Evolutionary conservation across 768 basidiomycete genomes (phyloP).

Genomic region (Kwoniella heveanensis): DNA sequence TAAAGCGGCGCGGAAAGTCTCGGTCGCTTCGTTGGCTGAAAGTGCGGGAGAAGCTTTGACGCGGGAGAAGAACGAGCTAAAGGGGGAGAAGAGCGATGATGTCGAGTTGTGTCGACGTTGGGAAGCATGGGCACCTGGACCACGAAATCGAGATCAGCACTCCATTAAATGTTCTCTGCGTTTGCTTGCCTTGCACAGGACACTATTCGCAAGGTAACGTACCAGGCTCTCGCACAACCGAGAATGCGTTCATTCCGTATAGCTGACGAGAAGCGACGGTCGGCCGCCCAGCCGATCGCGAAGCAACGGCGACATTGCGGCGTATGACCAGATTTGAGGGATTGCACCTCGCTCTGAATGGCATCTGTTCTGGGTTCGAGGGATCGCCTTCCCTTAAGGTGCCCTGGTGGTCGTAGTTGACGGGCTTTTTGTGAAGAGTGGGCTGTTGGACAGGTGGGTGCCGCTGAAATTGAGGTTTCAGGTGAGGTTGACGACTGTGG

Average conservation of each 20-base stretch:
- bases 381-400: too few species aligned
- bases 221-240: too few species aligned
- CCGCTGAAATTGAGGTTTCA: too few species aligned
- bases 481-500: neutral
- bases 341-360: slow-evolving; percentile 23
- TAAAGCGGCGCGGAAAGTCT: slow-evolving; percentile 1
- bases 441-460: too few species aligned
- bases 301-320: slow-evolving; percentile 12
- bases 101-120: slow-evolving; percentile 14
- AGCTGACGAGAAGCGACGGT: neutral
- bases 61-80: slow-evolving; percentile 24
- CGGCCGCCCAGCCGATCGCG: neutral
- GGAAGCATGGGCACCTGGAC: too few species aligned
- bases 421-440: too few species aligned
- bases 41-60: neutral
- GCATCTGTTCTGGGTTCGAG: too few species aligned
- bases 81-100: slow-evolving; percentile 17
- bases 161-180: too few species aligned
- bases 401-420: too few species aligned
- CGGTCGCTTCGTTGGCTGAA: slow-evolving; percentile 1
- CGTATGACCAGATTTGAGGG: slow-evolving; percentile 13
- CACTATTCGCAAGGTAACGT: too few species aligned
- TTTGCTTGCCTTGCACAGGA: too few species aligned
- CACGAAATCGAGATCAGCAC: too few species aligned
- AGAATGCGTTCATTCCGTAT: neutral